Percentiles rank a stretch among this genome's conserved stretches.
Conservation (phyloP, 2,329 filamentous ascomycete genomes). For the Trichoderma cornu-damae region DNA sequence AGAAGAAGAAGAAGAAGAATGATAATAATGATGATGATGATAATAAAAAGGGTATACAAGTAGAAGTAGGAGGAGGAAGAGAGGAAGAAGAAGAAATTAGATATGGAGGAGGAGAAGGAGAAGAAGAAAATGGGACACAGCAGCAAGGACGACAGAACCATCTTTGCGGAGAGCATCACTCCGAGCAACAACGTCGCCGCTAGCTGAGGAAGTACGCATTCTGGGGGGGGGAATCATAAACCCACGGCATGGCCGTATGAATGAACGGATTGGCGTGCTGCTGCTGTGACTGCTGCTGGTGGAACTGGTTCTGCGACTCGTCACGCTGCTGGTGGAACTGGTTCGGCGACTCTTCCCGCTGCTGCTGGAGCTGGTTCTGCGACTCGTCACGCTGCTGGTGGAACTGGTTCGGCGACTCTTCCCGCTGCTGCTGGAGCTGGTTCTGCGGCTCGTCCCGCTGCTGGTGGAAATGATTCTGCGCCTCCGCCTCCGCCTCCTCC, state of each 20-base stretch:
- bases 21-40: too few species aligned
- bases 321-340: too few species aligned
- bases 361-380: too few species aligned
- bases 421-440: not conserved
- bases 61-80: too few species aligned
- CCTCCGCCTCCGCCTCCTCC: too few species aligned
- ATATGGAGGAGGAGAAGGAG: not conserved
- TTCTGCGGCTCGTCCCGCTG: not conserved
- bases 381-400: too few species aligned
- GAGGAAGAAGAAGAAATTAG: too few species aligned
- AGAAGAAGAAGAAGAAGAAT: too few species aligned
- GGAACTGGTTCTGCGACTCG: too few species aligned
- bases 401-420: not conserved
- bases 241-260: not conserved
- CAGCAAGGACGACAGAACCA: not conserved
- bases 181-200: not conserved
- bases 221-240: not conserved
- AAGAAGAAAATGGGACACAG: not conserved
- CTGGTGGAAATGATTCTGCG: too few species aligned
- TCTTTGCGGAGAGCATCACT: not conserved
- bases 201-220: not conserved
- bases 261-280: not conserved
- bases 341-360: too few species aligned
- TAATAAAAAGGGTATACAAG: too few species aligned
- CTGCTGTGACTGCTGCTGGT: not conserved